These are phyloP conservation scores for Rhododendron kiyosumense DNA, from an alignment of 148 eudicot genomes.

Conservation along the genomic window DNA sequence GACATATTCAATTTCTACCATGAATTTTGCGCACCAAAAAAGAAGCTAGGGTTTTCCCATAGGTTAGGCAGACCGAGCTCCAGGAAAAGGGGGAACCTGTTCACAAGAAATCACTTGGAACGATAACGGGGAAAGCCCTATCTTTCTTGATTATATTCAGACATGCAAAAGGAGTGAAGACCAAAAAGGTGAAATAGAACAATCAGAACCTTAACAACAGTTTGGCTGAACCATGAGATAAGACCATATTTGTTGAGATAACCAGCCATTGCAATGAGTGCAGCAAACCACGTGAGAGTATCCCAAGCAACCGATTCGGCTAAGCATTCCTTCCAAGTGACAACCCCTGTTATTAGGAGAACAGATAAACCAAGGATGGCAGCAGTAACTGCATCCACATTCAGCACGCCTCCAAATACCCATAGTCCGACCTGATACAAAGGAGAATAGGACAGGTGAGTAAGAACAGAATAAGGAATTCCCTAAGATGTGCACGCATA, in stretches of 20 bases:
- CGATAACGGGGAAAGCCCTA: background rate
- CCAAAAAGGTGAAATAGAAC: background rate
- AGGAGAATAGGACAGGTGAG: background rate
- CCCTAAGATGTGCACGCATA: background rate
- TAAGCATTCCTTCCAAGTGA: slow-evolving; percentile 94
- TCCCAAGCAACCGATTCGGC: slow-evolving; percentile 97
- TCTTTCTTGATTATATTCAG: background rate
- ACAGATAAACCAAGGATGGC: slow-evolving; percentile 88
- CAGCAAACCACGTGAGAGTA: slow-evolving; percentile 96
- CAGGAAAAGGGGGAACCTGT: background rate
- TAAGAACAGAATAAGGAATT: background rate
- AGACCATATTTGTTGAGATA: slow-evolving; percentile 97
- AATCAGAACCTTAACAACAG: slow-evolving; percentile 72
- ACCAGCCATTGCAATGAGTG: slow-evolving; percentile 99
- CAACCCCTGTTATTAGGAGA: slow-evolving; percentile 83
- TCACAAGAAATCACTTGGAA: background rate
- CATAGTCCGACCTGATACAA: slow-evolving; percentile 79
- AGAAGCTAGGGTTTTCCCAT: background rate
- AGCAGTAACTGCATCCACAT: slow-evolving; percentile 94
- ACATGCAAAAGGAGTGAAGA: background rate
- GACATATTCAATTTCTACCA: background rate
- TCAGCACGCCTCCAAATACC: slow-evolving; percentile 77
- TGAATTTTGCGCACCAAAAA: background rate
- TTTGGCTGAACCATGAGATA: slow-evolving; percentile 95
- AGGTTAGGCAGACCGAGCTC: background rate